These are phyloP conservation scores for Venturia pyrina DNA, from an alignment of 2,329 filamentous ascomycete genomes.

Conservation along the genomic window DNA sequence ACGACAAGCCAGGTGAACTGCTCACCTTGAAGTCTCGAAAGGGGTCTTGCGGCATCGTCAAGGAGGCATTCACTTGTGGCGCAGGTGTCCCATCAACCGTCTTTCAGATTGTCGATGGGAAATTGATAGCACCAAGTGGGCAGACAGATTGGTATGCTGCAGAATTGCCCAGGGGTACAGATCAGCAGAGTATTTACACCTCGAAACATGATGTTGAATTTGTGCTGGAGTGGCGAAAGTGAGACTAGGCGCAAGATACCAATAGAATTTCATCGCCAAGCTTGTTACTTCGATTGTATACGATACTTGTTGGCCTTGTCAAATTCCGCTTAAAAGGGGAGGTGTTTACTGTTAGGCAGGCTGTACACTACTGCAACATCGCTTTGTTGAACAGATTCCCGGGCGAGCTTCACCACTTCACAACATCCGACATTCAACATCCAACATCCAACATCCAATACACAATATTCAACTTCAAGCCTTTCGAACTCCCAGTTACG, in stretches of 20 bases:
- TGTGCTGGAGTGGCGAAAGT: constrained; percentile 2
- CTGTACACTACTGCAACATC: too few relatives aligned
- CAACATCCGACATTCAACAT: too few relatives aligned
- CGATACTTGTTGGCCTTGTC: not conserved
- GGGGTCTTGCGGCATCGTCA: constrained; percentile 47
- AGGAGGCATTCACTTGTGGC: constrained; percentile 45
- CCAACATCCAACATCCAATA: too few relatives aligned
- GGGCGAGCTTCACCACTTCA: too few relatives aligned
- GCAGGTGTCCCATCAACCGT: constrained; percentile 33
- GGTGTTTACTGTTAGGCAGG: too few relatives aligned
- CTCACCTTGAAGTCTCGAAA: constrained; percentile 51
- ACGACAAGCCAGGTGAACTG: constrained; percentile 21
- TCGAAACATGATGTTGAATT: not conserved
- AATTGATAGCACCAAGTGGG: constrained; percentile 27
- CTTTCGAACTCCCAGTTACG: too few relatives aligned
- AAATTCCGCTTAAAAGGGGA: too few relatives aligned
- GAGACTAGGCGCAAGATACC: not conserved
- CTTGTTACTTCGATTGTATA: not conserved
- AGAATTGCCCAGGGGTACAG: constrained; percentile 30
- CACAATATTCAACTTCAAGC: too few relatives aligned
- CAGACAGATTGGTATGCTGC: constrained; percentile 35
- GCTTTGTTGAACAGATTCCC: too few relatives aligned
- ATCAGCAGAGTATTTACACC: constrained; percentile 35
- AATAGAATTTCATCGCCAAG: not conserved
- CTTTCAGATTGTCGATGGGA: constrained; percentile 29